phyloP scores from a whole-genome alignment of 495 filamentous ascomycete species.

The Chaetomium fimeti region DNA sequence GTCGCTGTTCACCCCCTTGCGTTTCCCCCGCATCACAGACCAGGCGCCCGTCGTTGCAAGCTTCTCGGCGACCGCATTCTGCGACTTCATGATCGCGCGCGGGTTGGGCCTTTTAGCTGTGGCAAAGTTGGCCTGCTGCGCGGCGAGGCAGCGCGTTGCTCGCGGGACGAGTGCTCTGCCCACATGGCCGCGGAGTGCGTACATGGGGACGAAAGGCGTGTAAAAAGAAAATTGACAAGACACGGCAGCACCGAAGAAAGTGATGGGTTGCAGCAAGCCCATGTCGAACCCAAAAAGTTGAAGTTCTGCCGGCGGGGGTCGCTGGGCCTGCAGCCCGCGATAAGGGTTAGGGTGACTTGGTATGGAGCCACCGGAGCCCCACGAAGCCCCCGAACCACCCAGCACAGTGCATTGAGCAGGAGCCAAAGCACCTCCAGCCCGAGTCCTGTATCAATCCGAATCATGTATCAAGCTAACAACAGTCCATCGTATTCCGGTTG shows the following conservation, averaged over 20 bases:
- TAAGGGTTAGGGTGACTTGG: constrained; percentile 13
- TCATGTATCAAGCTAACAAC: too few relatives aligned
- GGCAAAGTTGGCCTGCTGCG: constrained; percentile 1
- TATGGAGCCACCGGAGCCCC: too few relatives aligned
- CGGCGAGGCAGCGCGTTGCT: not conserved
- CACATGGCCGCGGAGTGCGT: constrained; percentile 16
- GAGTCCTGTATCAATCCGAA: too few relatives aligned
- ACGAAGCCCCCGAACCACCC: too few relatives aligned
- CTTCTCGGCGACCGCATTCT: not conserved
- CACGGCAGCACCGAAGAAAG: not conserved
- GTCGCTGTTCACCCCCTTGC: constrained; percentile 15
- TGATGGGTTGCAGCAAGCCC: not conserved
- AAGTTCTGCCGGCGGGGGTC: constrained; percentile 9
- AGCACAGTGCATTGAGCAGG: too few relatives aligned
- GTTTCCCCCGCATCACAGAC: not conserved
- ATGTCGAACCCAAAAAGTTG: not conserved
- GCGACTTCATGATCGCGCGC: not conserved
- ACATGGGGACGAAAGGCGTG: constrained; percentile 12
- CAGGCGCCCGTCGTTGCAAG: not conserved
- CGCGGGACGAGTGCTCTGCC: constrained; percentile 5
- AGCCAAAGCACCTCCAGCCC: too few relatives aligned
- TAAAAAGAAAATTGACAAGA: not conserved
- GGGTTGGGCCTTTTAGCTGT: not conserved
- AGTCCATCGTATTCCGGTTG: too few relatives aligned
- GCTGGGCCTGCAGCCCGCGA: not conserved